Percentiles rank a stretch among this genome's conserved stretches.
Conservation (phyloP, 306 rosid genomes). For the Psophocarpus tetragonolobus region DNA sequence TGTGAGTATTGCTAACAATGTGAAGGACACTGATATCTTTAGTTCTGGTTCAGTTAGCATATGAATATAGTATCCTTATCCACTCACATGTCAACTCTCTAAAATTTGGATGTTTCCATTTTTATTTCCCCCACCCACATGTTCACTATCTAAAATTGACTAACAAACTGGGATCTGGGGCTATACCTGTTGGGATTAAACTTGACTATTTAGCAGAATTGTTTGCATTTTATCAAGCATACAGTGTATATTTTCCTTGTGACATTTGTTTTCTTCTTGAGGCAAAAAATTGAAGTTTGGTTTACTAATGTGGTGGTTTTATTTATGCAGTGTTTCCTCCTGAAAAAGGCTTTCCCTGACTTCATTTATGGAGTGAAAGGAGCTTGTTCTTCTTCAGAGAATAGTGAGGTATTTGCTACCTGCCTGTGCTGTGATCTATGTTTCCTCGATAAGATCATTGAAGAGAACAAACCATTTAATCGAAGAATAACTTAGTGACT, state of each 20-base stretch:
- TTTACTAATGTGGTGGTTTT: no score
- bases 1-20: conserved; percentile 78
- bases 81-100: neutral
- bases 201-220: neutral
- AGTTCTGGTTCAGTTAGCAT: conserved; percentile 98
- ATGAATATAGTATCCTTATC: conserved; percentile 90
- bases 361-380: conserved; percentile 8
- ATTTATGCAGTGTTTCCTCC: no score
- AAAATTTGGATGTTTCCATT: conserved; percentile 35
- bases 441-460: conserved; percentile 50
- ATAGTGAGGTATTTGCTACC: conserved; percentile 73
- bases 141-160: neutral
- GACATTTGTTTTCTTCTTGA: no score
- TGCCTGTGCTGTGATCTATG: conserved; percentile 66
- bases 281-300: no score
- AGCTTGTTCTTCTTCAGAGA: conserved; percentile 61
- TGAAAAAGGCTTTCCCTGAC: no score
- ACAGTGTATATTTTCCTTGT: neutral
- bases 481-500: neutral
- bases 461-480: neutral
- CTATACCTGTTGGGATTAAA: neutral
- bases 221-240: neutral
- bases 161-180: neutral
- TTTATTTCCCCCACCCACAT: neutral
- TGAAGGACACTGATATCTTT: conserved; percentile 93